phyloP scores from a whole-genome alignment of 2,329 filamentous ascomycete genomes.

The Fusarium longipes region DNA sequence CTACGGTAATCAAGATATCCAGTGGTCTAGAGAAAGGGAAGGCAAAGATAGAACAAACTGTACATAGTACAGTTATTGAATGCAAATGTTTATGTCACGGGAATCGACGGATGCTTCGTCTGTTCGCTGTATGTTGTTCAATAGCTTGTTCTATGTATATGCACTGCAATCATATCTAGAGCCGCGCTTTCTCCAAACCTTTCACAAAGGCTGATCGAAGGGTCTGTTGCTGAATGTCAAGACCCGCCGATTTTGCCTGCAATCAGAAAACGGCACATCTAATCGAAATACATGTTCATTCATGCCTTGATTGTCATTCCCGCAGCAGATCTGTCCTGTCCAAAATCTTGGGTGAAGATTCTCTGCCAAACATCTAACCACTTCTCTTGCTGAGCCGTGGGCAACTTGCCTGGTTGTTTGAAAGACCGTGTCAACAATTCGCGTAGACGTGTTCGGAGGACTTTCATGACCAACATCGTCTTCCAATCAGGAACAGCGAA shows the following conservation, averaged over 20 bases:
- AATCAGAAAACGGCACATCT: background rate
- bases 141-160: background rate
- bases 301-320: conserved; percentile 48
- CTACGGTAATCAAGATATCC: conserved; percentile 35
- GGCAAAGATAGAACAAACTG: background rate
- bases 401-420: conserved; percentile 71
- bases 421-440: conserved; percentile 80
- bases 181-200: background rate
- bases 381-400: conserved; percentile 74
- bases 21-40: background rate
- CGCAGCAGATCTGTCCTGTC: conserved; percentile 47
- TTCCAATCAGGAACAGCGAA: conserved; percentile 92
- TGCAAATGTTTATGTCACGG: background rate
- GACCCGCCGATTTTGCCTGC: background rate
- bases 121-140: background rate
- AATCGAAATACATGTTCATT: conserved; percentile 11
- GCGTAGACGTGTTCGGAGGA: conserved; percentile 76
- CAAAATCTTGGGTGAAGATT: conserved; percentile 69
- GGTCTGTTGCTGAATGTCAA: background rate
- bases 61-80: conserved; percentile 12
- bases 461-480: conserved; percentile 88
- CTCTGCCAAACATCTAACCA: conserved; percentile 81
- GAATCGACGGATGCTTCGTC: background rate
- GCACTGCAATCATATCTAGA: background rate
- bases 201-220: too few relatives aligned